Evolutionary conservation across 163 green algal species (phyloP).

Genomic region (Prototheca wickerhamii): DNA sequence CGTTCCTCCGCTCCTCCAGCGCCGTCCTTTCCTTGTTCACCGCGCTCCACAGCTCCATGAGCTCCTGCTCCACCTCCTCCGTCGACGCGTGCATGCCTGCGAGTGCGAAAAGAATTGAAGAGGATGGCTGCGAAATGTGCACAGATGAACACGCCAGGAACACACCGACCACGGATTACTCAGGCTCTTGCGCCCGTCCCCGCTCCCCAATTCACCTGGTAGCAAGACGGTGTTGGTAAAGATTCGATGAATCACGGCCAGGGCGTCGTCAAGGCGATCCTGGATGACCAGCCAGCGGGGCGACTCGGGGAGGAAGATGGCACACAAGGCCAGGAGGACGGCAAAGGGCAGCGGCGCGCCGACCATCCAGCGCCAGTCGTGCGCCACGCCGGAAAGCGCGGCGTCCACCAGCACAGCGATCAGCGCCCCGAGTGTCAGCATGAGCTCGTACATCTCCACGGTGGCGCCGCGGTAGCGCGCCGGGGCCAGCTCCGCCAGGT

Average conservation of each 20-base stretch:
- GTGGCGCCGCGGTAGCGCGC: conserved; percentile 37
- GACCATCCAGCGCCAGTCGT: conserved; percentile 75
- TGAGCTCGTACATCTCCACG: conserved; percentile 55
- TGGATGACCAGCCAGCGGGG: conserved; percentile 73
- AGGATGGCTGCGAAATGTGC: not conserved
- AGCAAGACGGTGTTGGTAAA: conserved; percentile 27
- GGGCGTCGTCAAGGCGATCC: conserved; percentile 52
- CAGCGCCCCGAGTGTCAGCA: conserved; percentile 75
- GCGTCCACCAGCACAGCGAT: conserved; percentile 44
- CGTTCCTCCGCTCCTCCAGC: conserved; percentile 19
- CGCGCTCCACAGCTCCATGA: conserved; percentile 69
- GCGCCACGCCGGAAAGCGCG: conserved; percentile 22
- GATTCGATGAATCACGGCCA: conserved; percentile 56
- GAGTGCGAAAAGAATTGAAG: not conserved
- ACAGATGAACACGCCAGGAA: not conserved
- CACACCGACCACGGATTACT: not conserved
- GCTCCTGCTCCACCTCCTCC: conserved; percentile 63
- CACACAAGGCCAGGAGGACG: conserved; percentile 4
- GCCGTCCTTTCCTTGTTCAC: conserved; percentile 64
- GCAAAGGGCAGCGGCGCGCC: conserved; percentile 21
- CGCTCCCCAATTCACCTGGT: conserved; percentile 7
- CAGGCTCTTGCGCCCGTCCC: not conserved
- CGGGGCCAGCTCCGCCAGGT: conserved; percentile 72
- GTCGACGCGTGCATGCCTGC: conserved; percentile 33
- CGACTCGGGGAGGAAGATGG: conserved; percentile 66